These are phyloP conservation scores for Neurospora sp. DNA, from an alignment of 495 filamentous ascomycete species.

Conservation along the genomic window DNA sequence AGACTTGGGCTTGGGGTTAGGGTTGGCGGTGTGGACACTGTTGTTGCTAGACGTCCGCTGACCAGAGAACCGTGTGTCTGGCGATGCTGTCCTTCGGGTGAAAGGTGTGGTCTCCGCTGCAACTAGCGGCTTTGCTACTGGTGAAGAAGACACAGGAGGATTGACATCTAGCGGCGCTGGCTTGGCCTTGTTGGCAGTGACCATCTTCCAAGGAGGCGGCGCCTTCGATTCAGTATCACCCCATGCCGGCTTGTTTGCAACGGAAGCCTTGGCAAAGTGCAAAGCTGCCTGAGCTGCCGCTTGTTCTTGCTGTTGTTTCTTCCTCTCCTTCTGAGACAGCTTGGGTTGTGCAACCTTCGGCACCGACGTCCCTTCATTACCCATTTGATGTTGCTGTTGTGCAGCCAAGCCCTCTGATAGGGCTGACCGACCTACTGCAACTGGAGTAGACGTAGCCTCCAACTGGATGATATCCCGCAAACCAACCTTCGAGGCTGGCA, in stretches of 20 bases:
- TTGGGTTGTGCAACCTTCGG: constrained; percentile 37
- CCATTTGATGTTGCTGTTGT: constrained; percentile 18
- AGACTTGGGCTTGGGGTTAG: not conserved
- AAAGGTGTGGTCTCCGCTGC: constrained; percentile 21
- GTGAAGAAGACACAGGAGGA: constrained; percentile 39
- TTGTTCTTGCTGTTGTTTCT: constrained; percentile 64
- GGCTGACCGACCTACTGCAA: constrained; percentile 43
- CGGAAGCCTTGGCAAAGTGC: constrained; percentile 4
- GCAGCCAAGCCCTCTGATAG: constrained; percentile 63
- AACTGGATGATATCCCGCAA: constrained; percentile 82
- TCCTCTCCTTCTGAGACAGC: constrained; percentile 83
- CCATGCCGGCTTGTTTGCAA: constrained; percentile 15
- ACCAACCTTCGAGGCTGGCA: constrained; percentile 56
- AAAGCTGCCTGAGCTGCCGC: constrained; percentile 31
- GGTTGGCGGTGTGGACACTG: not conserved
- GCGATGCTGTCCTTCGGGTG: constrained; percentile 39
- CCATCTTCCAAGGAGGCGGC: constrained; percentile 64
- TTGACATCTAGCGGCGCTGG: constrained; percentile 8
- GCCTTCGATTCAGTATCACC: constrained; percentile 28
- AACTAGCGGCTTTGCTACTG: constrained; percentile 30
- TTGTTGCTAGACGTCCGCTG: constrained; percentile 26
- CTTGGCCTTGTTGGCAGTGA: constrained; percentile 22
- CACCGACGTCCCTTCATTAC: constrained; percentile 20
- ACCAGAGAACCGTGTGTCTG: constrained; percentile 45
- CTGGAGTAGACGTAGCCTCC: constrained; percentile 34